Evolutionary conservation across 2,329 filamentous ascomycete species (phyloP).

Genomic region (Cordyceps javanica): DNA sequence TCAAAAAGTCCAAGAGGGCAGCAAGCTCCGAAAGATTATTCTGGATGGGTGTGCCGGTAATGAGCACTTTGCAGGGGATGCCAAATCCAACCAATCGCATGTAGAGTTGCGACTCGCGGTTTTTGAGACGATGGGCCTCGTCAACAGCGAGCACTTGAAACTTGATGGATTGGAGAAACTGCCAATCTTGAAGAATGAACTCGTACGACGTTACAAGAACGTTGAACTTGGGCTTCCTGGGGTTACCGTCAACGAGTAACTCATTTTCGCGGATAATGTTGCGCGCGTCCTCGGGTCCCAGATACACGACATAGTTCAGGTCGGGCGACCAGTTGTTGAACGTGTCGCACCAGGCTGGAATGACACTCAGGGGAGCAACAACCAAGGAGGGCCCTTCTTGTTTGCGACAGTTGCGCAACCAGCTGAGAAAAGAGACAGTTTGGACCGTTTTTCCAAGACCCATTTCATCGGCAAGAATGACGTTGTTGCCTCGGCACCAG

Average conservation of each 20-base stretch:
- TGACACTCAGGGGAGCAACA: conserved; percentile 93
- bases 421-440: conserved; percentile 94
- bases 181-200: conserved; percentile 81
- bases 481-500: conserved; percentile 90
- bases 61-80: conserved; percentile 81
- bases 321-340: conserved; percentile 96
- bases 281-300: conserved; percentile 80
- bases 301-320: conserved; percentile 94
- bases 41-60: conserved; percentile 95
- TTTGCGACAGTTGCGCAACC: conserved; percentile 81
- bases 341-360: conserved; percentile 96
- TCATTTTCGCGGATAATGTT: conserved; percentile 87
- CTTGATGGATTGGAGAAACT: conserved; percentile 82
- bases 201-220: conserved; percentile 97
- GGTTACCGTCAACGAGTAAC: conserved; percentile 77
- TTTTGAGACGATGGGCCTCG: conserved; percentile 94
- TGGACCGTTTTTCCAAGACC: conserved; percentile 97
- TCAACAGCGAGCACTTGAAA: conserved; percentile 98
- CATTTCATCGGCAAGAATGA: conserved; percentile 98
- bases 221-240: conserved; percentile 90
- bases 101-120: conserved; percentile 91
- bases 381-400: conserved; percentile 96
- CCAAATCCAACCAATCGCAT: conserved; percentile 78
- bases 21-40: conserved; percentile 92
- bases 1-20: conserved; percentile 90